Evolutionary conservation across 2,329 filamentous ascomycete species (phyloP).

Genomic region (Aspergillus sp.): DNA sequence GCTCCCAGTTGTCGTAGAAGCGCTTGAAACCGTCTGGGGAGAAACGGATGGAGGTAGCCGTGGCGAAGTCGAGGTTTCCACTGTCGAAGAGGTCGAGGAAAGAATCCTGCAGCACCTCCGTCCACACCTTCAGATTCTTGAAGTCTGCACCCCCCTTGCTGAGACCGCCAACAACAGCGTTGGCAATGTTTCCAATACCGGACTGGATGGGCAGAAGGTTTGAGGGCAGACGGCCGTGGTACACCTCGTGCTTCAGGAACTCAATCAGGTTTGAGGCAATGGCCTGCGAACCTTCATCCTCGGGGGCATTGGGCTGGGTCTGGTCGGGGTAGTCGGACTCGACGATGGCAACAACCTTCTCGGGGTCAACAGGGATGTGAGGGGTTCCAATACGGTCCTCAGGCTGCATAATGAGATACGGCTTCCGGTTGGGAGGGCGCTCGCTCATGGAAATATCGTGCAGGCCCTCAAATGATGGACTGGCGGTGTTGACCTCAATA

Average conservation of each 20-base stretch:
- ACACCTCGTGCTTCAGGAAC: constrained; percentile 81
- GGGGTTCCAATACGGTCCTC: constrained; percentile 83
- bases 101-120: constrained; percentile 87
- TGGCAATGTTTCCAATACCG: constrained; percentile 90
- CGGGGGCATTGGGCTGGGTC: constrained; percentile 71
- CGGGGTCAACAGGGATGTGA: constrained; percentile 79
- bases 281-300: constrained; percentile 68
- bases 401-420: constrained; percentile 79
- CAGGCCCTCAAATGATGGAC: constrained; percentile 80
- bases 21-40: constrained; percentile 87
- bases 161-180: constrained; percentile 83
- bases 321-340: constrained; percentile 82
- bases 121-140: constrained; percentile 87
- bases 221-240: constrained; percentile 70
- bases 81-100: constrained; percentile 92
- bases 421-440: constrained; percentile 75
- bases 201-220: constrained; percentile 80
- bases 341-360: constrained; percentile 80
- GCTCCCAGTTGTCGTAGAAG: constrained; percentile 83
- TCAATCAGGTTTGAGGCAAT: constrained; percentile 83
- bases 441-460: constrained; percentile 93
- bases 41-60: constrained; percentile 86
- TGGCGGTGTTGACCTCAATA: constrained; percentile 86
- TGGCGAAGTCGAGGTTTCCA: constrained; percentile 84
- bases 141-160: constrained; percentile 73